These are phyloP conservation scores for Lentinula guzmanii DNA, from an alignment of 768 basidiomycete genomes.

Conservation along the genomic window DNA sequence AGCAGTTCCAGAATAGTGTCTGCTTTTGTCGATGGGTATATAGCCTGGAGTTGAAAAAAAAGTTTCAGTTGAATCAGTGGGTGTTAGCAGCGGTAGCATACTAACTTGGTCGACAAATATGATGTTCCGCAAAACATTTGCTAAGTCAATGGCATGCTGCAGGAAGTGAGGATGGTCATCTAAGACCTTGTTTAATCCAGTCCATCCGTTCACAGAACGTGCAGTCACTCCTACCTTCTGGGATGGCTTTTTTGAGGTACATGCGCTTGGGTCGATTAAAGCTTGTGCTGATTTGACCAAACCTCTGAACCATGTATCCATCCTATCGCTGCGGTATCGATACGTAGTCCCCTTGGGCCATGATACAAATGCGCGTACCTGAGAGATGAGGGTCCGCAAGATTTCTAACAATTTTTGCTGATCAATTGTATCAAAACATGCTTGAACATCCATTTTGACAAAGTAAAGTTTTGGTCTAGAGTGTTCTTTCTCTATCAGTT, in stretches of 20 bases:
- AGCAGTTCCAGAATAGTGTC: conserved; percentile 66
- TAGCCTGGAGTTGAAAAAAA: conserved; percentile 30
- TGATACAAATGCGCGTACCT: conserved; percentile 34
- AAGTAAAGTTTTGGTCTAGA: conserved; percentile 85
- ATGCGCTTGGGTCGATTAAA: conserved; percentile 51
- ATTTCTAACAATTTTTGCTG: conserved; percentile 82
- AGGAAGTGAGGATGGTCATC: conserved; percentile 77
- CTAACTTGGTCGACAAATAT: conserved; percentile 83
- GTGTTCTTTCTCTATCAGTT: not conserved
- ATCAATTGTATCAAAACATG: conserved; percentile 95
- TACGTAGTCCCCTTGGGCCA: not conserved
- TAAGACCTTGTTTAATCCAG: conserved; percentile 19
- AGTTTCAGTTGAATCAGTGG: not conserved
- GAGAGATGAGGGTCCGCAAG: conserved; percentile 63
- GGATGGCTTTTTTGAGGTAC: conserved; percentile 56
- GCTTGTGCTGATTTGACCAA: conserved; percentile 56
- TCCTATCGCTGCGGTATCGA: conserved; percentile 40
- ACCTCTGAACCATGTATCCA: conserved; percentile 62
- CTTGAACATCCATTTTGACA: conserved; percentile 93
- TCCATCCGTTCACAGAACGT: not conserved
- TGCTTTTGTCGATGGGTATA: conserved; percentile 46
- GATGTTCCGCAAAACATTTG: conserved; percentile 59
- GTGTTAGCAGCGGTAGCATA: not conserved
- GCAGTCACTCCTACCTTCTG: conserved; percentile 43
- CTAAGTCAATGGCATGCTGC: conserved; percentile 61